phyloP scores from a whole-genome alignment of 306 rosid genomes.

The Medicago lupulina region DNA sequence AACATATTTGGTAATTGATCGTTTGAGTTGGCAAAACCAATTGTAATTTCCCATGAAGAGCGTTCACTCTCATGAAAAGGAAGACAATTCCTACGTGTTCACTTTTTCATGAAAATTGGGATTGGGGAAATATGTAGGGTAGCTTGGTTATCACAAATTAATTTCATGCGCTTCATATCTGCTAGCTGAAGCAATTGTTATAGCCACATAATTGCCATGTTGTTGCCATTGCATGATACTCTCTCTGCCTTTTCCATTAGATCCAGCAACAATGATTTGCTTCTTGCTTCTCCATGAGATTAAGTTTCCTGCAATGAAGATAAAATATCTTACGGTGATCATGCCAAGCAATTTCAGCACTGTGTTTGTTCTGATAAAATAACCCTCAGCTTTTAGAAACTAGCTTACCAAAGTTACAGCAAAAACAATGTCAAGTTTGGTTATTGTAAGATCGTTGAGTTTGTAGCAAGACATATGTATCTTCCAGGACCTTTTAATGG shows the following conservation, averaged over 20 bases:
- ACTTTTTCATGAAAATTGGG: too few relatives aligned
- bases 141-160: too few relatives aligned
- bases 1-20: too few relatives aligned
- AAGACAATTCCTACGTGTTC: not conserved
- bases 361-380: not conserved
- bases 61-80: not conserved
- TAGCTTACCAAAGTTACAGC: not conserved
- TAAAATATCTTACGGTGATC: not conserved
- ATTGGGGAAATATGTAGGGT: too few relatives aligned
- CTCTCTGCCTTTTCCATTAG: not conserved
- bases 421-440: conserved; percentile 4
- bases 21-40: not conserved
- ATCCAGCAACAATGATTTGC: not conserved
- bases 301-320: too few relatives aligned
- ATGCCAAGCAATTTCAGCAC: not conserved
- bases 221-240: not conserved
- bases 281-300: too few relatives aligned
- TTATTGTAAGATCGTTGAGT: not conserved
- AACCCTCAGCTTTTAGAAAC: not conserved
- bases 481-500: not conserved
- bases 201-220: not conserved
- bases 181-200: too few relatives aligned
- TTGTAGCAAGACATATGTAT: not conserved
- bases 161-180: too few relatives aligned
- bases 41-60: not conserved